These are phyloP conservation scores for Davidsoniella neocaledoniae DNA, from an alignment of 2,329 filamentous ascomycete genomes.

Conservation along the genomic window DNA sequence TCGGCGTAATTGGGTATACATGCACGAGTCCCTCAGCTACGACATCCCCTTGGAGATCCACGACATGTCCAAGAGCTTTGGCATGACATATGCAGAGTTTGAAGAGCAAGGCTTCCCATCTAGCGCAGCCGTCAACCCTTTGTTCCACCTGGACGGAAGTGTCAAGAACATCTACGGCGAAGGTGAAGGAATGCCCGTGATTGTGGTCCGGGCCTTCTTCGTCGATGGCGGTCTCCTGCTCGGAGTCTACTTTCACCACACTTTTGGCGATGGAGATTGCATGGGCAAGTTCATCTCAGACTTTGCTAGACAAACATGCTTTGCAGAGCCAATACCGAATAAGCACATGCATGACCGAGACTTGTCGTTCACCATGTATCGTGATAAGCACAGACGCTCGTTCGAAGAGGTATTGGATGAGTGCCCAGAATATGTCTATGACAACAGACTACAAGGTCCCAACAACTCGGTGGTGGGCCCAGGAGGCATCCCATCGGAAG, in stretches of 20 bases:
- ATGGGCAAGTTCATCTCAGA: conserved; percentile 23
- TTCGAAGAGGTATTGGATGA: conserved; percentile 17
- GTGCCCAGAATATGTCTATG: conserved; percentile 24
- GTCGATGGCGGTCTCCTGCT: conserved; percentile 25
- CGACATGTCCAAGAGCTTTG: conserved; percentile 15
- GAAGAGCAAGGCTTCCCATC: conserved; percentile 18
- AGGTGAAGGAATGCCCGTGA: conserved; percentile 20
- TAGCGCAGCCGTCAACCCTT: conserved; percentile 17
- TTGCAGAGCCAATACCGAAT: conserved; percentile 12
- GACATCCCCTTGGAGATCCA: conserved; percentile 15
- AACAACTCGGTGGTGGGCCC: conserved; percentile 18
- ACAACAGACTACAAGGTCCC: conserved; percentile 21
- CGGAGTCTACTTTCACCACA: conserved; percentile 25
- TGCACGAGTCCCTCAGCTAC: conserved; percentile 13
- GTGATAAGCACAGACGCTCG: conserved; percentile 7
- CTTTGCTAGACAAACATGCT: conserved; percentile 18
- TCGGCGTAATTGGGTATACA: conserved; percentile 13
- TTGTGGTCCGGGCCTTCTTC: conserved; percentile 23
- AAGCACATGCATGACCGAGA: conserved; percentile 5
- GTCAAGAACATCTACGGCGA: not conserved
- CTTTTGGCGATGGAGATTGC: conserved; percentile 26
- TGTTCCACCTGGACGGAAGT: conserved; percentile 14
- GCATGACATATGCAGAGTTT: conserved; percentile 17
- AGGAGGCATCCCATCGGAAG: conserved; percentile 17
- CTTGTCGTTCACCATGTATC: conserved; percentile 16